A percentile compares a stretch with the other conserved stretches of the same genome.
Conservation (phyloP, 2,329 filamentous ascomycete genomes). For the Ophiostoma ips region DNA sequence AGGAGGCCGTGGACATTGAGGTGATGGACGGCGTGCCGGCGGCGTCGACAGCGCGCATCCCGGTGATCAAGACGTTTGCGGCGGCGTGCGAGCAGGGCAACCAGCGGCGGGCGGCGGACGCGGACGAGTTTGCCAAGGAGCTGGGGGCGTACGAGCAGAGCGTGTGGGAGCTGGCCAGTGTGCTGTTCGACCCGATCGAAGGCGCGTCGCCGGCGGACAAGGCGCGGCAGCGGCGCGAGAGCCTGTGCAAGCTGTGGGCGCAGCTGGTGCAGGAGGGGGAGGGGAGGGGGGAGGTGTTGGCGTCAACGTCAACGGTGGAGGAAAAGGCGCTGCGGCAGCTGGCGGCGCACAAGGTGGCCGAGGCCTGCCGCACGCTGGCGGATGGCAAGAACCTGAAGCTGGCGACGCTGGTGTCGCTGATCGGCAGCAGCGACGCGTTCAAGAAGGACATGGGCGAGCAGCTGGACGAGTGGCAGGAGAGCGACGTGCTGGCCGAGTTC, state of each 20-base stretch:
- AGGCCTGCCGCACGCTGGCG: constrained; percentile 69
- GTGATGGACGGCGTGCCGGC: constrained; percentile 44
- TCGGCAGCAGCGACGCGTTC: constrained; percentile 56
- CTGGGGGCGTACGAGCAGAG: constrained; percentile 47
- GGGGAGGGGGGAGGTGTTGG: too few relatives aligned
- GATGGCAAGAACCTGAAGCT: constrained; percentile 54
- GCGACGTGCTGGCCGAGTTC: constrained; percentile 78
- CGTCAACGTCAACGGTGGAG: constrained; percentile 32
- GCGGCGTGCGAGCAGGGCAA: constrained; percentile 31
- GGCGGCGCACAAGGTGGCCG: constrained; percentile 62
- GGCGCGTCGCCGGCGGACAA: constrained; percentile 24
- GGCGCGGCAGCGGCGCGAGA: constrained; percentile 38
- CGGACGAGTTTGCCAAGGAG: constrained; percentile 22
- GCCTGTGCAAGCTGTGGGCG: constrained; percentile 53
- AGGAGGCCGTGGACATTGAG: constrained; percentile 38
- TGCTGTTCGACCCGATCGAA: constrained; percentile 66
- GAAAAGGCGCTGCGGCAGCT: constrained; percentile 75
- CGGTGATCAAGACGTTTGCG: constrained; percentile 28
- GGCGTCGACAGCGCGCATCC: constrained; percentile 26
- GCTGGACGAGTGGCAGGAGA: constrained; percentile 69
- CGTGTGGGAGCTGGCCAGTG: constrained; percentile 74
- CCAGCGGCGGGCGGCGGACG: constrained; percentile 17
- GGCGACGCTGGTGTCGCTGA: constrained; percentile 39
- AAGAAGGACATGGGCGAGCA: constrained; percentile 67
- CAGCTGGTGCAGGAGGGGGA: constrained; percentile 50